Conservation (phyloP, 2,329 filamentous ascomycete species). For the Aspergillus tanneri region DNA sequence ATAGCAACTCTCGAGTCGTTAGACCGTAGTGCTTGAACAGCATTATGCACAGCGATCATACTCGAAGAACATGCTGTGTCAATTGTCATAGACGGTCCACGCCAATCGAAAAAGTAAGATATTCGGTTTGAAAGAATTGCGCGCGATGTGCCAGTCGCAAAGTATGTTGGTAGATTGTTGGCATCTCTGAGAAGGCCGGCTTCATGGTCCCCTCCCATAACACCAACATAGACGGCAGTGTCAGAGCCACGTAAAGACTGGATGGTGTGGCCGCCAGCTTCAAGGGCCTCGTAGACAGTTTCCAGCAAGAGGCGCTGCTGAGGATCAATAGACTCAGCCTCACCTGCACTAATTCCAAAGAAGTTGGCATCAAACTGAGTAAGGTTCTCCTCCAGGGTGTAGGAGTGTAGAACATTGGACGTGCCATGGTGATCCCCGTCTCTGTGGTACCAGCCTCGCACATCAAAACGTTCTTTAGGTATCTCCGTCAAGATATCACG, state of each 20-base stretch:
- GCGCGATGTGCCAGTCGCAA: conserved; percentile 25
- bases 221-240: conserved; percentile 11
- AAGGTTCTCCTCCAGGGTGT: conserved; percentile 5
- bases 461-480: conserved; percentile 2
- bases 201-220: conserved; percentile 3
- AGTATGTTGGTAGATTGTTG: neutral
- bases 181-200: neutral
- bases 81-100: conserved; percentile 38
- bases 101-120: conserved; percentile 26
- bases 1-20: conserved; percentile 20
- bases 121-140: conserved; percentile 37
- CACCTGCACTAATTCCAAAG: conserved; percentile 6
- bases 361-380: conserved; percentile 10
- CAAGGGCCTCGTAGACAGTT: conserved; percentile 10
- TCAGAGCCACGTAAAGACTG: conserved; percentile 1
- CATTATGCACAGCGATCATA: conserved; percentile 31
- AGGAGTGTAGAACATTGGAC: conserved; percentile 1
- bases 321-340: conserved; percentile 13
- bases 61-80: conserved; percentile 46
- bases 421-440: conserved; percentile 3
- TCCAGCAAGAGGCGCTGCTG: conserved; percentile 13
- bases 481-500: conserved; percentile 6
- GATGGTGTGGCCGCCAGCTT: conserved; percentile 2
- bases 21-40: conserved; percentile 23
- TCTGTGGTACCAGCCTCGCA: conserved; percentile 3